Base-by-base conservation (phyloP, 2,329 filamentous ascomycete species). In the Thielaviopsis populi region DNA sequence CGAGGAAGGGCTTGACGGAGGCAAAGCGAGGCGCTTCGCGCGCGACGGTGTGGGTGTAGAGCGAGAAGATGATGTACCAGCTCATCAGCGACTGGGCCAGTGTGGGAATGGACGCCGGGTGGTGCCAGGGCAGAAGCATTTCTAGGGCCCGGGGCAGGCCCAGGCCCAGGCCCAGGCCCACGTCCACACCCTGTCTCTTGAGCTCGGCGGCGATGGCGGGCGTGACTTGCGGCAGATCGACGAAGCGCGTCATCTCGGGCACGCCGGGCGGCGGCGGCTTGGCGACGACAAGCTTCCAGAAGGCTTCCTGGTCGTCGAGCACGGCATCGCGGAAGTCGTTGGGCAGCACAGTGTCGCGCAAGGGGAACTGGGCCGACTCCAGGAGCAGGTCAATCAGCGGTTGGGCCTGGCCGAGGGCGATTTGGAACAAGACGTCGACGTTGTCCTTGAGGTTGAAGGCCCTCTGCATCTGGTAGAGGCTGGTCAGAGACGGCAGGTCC, bases 11-110 rank as follows among this genome's bases (percentile, higher is more conserved):
- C 19, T 62, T 63, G 3, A 68, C 54, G 8, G 56, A 27, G 3
- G 22, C 59, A 24, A 67, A 63, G 22, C 56, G 41, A 17, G 42
- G 13, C 22, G 19, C 42, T 17, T 43, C 59, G 17, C 42, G 40
- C n/a, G 27, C 30, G 1, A 40, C 24, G 17, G 62, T 60, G n/a
- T 60, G 40, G 2, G 17, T 7, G 13, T 42, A 59, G 8, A 62
- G 53, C 24, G 62, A 62, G 30, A 65, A 59, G 8, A 65, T 62
- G 13, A 65, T 30, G 42, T 66, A 66, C 56, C 64, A 67, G 22
- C 56, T 59, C 24, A 67, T 24, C n/a, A 67, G 37, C 8, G 62
- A 58, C 8, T 61, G 30, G 4, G 64, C 17, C 15, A 68, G 33
- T 0, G 30, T 15, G 15, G 42, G 24, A 1, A 59, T n/a, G n/a